Conservation (phyloP, 1,284 basidiomycete species). For the Meripilus lineatus region DNA sequence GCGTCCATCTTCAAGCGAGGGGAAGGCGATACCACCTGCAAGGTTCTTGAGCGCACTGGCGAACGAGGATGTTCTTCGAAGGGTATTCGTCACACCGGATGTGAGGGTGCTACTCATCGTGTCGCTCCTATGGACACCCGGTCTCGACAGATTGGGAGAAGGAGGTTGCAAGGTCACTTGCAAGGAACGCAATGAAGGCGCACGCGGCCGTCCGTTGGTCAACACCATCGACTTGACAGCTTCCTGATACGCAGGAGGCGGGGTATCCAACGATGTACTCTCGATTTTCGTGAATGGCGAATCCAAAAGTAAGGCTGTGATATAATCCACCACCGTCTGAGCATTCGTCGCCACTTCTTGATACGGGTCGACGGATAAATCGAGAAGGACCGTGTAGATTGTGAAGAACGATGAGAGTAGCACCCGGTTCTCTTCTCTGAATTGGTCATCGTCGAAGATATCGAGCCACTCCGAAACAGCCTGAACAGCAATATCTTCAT, state of each 20-base stretch:
- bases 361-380: slow-evolving; percentile 91
- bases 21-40: slow-evolving; percentile 68
- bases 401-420: slow-evolving; percentile 89
- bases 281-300: slow-evolving; percentile 80
- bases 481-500: slow-evolving; percentile 62
- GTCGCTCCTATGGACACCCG: slow-evolving; percentile 50
- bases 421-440: slow-evolving; percentile 78
- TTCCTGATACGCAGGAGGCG: slow-evolving; percentile 38
- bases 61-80: slow-evolving; percentile 81
- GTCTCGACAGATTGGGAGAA: slow-evolving; percentile 36
- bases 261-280: slow-evolving; percentile 52
- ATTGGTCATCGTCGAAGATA: slow-evolving; percentile 59
- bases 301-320: slow-evolving; percentile 85
- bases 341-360: slow-evolving; percentile 90
- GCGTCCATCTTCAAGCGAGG: slow-evolving; percentile 50
- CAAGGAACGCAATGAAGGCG: slow-evolving; percentile 46
- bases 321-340: slow-evolving; percentile 89
- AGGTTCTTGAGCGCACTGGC: slow-evolving; percentile 79
- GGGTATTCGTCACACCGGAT: slow-evolving; percentile 54
- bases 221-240: slow-evolving; percentile 5
- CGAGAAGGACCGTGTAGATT: slow-evolving; percentile 85
- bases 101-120: slow-evolving; percentile 58
- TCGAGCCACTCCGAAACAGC: slow-evolving; percentile 80
- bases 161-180: slow-evolving; percentile 33
- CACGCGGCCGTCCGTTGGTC: slow-evolving; percentile 40